Base-by-base conservation (phyloP, 495 filamentous ascomycete genomes). In the Extremus antarcticus region DNA sequence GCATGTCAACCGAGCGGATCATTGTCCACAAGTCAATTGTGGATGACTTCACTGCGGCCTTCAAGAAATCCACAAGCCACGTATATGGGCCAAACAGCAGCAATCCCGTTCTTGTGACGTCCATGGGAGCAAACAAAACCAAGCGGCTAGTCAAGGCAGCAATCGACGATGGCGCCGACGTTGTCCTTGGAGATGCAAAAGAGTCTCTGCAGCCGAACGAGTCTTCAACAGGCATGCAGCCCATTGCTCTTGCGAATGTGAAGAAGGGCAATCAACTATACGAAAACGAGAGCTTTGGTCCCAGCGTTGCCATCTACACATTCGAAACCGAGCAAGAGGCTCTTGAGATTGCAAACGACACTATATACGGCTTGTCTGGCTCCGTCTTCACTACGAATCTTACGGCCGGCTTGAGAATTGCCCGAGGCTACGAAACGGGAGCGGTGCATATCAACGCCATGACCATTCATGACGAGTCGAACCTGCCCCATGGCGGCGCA, bases 391-490 rank as follows among this genome's bases (percentile, higher is more conserved):
- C 66, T 17, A 39, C 63, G 54, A 54, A 70, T 62, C 53, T 70
- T 21, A 57, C 57, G 13, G 58, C 58, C 22, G 68, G 65, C 1
- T 24, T 70, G 19, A 41, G 62, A 11, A 48, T 74, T 46, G 70
- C 67, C 10, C 62, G 58, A 19, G 51, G 62, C 43, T 65, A 73
- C 48, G 67, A 69, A 25, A 67, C 56, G 38, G 68, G 68, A 29
- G 72, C 72, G 9, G 86, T 94, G 24, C 89, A 94, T 66, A 90
- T 94, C 62, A 95, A 95, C 65, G 75, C 71, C 25, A 81, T 88
- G 78, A 86, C 82, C 1, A 75, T 94, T 1, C 87, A 94, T 63
- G 41, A 95, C 56, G 88, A 94, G 71, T 69, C 78, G 15, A 72
- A 72, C n/a, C 64, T 94, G 56, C 87, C 89, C 2, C 88, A 92